A percentile compares a stretch with the other conserved stretches of the same genome.
Evolutionary conservation across 2,329 filamentous ascomycete species (phyloP).

Genomic region (Neonectria hederae): DNA sequence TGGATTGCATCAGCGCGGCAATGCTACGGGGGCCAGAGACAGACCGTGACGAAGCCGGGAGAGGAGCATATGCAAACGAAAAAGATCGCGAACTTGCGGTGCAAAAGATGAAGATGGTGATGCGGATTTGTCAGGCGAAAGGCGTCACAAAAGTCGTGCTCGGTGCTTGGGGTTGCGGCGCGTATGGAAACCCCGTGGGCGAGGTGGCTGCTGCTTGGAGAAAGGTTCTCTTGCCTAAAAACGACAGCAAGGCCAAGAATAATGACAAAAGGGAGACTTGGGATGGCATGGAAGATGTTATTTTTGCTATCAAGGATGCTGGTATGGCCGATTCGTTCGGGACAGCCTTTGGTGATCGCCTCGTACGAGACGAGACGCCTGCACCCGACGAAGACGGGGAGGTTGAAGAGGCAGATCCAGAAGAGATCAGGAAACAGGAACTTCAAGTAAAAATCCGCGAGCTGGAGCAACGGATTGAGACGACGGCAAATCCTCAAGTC

Average conservation of each 20-base stretch:
- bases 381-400: background rate
- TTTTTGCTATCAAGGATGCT: conserved; percentile 66
- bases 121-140: conserved; percentile 60
- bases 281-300: conserved; percentile 52
- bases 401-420: background rate
- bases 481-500: conserved; percentile 19
- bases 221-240: conserved; percentile 41
- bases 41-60: conserved; percentile 47
- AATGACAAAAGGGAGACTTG: conserved; percentile 31
- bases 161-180: conserved; percentile 73
- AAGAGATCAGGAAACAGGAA: conserved; percentile 19
- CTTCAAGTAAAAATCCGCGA: conserved; percentile 30
- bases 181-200: conserved; percentile 68
- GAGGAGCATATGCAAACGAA: conserved; percentile 51
- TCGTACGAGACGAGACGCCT: conserved; percentile 4
- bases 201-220: conserved; percentile 66
- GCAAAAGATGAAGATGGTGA: conserved; percentile 66
- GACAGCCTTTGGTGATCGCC: conserved; percentile 53
- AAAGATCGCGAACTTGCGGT: conserved; percentile 61
- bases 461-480: conserved; percentile 28
- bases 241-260: conserved; percentile 27
- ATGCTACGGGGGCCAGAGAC: conserved; percentile 68
- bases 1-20: conserved; percentile 67
- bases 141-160: conserved; percentile 62
- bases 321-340: conserved; percentile 63